These are phyloP conservation scores for Carallia brachiata DNA, from an alignment of 345 rosid genomes.

Conservation along the genomic window DNA sequence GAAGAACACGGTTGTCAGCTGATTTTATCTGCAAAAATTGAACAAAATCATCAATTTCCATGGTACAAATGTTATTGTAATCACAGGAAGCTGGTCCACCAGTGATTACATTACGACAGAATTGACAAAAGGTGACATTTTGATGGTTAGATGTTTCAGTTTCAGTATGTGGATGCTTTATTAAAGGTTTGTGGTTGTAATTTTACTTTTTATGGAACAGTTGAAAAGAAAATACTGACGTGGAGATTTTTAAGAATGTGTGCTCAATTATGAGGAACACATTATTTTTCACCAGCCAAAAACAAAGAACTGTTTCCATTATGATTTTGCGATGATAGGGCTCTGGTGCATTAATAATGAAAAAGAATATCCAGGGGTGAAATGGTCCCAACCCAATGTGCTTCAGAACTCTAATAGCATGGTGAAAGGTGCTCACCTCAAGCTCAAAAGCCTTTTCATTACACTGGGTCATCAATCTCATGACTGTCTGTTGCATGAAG, in stretches of 20 bases:
- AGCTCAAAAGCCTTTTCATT: conserved; percentile 95
- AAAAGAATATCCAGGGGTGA: background rate
- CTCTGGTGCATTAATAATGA: background rate
- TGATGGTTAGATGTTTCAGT: background rate
- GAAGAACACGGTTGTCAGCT: conserved; percentile 96
- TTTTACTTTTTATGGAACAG: background rate
- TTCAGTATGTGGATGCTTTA: background rate
- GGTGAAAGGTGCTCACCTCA: conserved; percentile 55
- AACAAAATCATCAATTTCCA: conserved; percentile 26
- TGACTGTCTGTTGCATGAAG: conserved; percentile 64
- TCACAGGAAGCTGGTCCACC: too few relatives aligned
- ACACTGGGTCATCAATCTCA: conserved; percentile 89
- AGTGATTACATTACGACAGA: too few relatives aligned
- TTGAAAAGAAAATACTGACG: too few relatives aligned
- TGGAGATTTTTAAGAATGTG: background rate
- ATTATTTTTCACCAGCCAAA: background rate
- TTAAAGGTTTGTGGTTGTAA: background rate
- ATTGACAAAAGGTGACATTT: too few relatives aligned
- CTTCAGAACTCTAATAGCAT: background rate
- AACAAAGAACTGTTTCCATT: too few relatives aligned
- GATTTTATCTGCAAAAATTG: conserved; percentile 69
- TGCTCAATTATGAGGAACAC: conserved; percentile 2
- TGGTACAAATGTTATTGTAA: background rate
- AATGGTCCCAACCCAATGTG: background rate
- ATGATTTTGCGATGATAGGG: background rate